Base-by-base conservation (phyloP, 2,329 filamentous ascomycete genomes). In the Venturiaceae sp. region DNA sequence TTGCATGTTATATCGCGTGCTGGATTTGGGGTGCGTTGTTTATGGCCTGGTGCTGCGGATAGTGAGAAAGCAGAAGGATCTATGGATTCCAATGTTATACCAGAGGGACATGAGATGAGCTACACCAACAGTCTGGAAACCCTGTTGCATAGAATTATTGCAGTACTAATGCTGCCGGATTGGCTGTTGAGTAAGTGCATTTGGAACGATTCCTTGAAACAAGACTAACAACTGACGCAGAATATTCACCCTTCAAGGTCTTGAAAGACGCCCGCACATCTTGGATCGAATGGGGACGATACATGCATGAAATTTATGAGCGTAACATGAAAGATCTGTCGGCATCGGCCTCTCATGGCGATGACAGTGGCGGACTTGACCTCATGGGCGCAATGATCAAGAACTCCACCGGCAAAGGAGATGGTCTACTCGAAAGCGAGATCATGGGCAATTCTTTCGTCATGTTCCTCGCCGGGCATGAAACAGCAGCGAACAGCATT, bases 401-500 rank as follows among this genome's bases (percentile, higher is more conserved):
- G 64, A 77, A 75, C 34, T 72, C 77, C 36, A 74, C 69, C 36
- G 36, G 33, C 26, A 44, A 39, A 39, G 39, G n/a, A 30, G 36
- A 50, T 26, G 59, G 59, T 3, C 58, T 87, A n/a, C 77, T 72
- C 5, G 81, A 84, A 62, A 77, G 78, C 4, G 86, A 91, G 58
- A 85, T 92, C 60, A 73, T 88, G 30, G 86, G 87, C 55, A 91
- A 91, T 66, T 83, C 86, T 23, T 81, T 81, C 60, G 76, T 80
- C 53, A 73, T 83, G 61, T 79, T 81, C 61, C 76, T 92, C 1
- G 88, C 89, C 0, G 89, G 89, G 13, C 88, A 94, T 70, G 89
- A 94, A 71, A 92, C 88, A 1, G 87, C 87, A 1, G 88, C 88
- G 53, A 90, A 88, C 69, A 80, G 82, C 3, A 76, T 91, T 39